These are phyloP conservation scores for Sporothrix brunneoviolacea DNA, from an alignment of 2,329 filamentous ascomycete genomes.

Conservation along the genomic window DNA sequence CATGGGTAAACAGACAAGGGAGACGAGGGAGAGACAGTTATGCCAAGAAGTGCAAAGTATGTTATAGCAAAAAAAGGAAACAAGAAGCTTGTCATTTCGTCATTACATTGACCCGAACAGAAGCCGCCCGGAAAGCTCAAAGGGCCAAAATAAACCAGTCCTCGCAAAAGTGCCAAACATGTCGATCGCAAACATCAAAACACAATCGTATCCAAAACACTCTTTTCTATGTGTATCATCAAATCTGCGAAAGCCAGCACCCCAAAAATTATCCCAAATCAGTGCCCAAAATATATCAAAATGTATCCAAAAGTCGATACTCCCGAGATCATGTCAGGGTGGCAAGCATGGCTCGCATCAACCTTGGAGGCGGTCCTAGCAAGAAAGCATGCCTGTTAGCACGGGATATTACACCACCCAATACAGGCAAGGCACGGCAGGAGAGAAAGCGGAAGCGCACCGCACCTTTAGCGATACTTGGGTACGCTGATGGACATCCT, in stretches of 20 bases:
- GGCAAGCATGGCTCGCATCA: constrained; percentile 18
- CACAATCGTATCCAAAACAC: no score
- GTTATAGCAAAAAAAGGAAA: neutral
- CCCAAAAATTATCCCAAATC: no score
- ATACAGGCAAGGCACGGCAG: no score
- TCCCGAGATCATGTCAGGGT: constrained; percentile 15
- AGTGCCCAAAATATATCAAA: no score
- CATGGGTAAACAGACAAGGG: no score
- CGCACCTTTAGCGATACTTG: constrained; percentile 55
- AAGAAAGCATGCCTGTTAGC: neutral
- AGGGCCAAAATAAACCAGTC: neutral
- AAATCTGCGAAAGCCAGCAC: no score
- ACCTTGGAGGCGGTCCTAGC: constrained; percentile 15
- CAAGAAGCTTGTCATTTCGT: neutral
- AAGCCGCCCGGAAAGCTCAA: neutral
- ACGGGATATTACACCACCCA: no score
- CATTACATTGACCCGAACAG: neutral
- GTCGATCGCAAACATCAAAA: no score
- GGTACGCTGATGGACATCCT: constrained; percentile 82
- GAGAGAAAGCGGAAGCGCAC: no score
- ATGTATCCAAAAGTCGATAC: no score
- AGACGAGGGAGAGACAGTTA: no score
- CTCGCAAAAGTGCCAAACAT: neutral
- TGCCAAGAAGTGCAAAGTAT: neutral
- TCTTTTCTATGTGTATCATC: no score